Percentiles rank a stretch among this genome's conserved stretches.
phyloP scores from a whole-genome alignment of 805 yeast genomes.

The Blastobotrys mokoenaii region DNA sequence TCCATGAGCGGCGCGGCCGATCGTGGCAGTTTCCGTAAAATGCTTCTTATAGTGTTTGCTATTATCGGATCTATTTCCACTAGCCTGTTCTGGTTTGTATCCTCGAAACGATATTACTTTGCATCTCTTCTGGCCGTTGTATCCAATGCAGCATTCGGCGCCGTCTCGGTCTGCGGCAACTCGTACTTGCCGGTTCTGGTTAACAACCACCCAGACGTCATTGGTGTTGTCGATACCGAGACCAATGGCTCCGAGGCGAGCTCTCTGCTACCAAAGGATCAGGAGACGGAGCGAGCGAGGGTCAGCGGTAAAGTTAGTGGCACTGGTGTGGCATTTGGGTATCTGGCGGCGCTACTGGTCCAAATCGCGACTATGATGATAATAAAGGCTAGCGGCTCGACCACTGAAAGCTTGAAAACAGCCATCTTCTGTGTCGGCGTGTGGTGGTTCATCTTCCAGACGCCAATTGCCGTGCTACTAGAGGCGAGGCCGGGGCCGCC shows the following conservation, averaged over 20 bases:
- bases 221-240: background rate
- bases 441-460: conserved; percentile 71
- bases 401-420: conserved; percentile 40
- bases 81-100: conserved; percentile 34
- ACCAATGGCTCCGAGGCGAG: background rate
- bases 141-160: conserved; percentile 67
- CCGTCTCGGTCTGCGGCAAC: conserved; percentile 72
- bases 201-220: conserved; percentile 6
- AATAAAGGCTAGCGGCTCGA: conserved; percentile 34
- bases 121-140: conserved; percentile 49
- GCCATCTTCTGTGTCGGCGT: conserved; percentile 58
- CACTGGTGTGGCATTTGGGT: conserved; percentile 63
- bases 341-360: conserved; percentile 57
- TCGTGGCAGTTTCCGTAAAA: conserved; percentile 52
- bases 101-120: conserved; percentile 37
- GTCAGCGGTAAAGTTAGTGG: conserved; percentile 43
- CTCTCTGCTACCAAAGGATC: background rate
- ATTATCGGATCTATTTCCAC: conserved; percentile 50
- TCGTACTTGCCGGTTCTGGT: conserved; percentile 60
- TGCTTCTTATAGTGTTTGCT: conserved; percentile 49
- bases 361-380: conserved; percentile 52
- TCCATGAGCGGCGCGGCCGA: conserved; percentile 69
- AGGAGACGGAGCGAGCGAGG: conserved; percentile 6
- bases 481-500: conserved; percentile 37
- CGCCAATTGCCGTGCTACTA: conserved; percentile 47